These are phyloP conservation scores for Ogataea hybrid DNA, from an alignment of 1,139 yeast species.

Conservation along the genomic window DNA sequence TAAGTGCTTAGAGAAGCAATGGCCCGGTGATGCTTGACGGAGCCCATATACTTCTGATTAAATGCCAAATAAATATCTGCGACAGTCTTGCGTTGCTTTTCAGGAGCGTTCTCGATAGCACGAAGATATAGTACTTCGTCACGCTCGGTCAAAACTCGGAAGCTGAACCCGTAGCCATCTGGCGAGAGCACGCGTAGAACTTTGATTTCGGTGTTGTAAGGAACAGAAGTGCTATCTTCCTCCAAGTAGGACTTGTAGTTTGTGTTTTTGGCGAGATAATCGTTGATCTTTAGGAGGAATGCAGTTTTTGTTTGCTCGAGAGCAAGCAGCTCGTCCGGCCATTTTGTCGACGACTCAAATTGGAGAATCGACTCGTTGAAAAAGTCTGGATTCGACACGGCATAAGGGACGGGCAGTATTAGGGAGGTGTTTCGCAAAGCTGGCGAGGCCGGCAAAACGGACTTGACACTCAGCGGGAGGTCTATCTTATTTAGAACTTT, in stretches of 20 bases:
- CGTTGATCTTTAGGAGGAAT: slow-evolving; percentile 71
- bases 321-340: slow-evolving; percentile 93
- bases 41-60: slow-evolving; percentile 63
- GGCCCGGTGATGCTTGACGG: slow-evolving; percentile 81
- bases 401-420: slow-evolving; percentile 81
- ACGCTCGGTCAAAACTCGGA: slow-evolving; percentile 74
- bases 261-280: slow-evolving; percentile 50
- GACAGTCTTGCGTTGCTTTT: slow-evolving; percentile 55
- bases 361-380: slow-evolving; percentile 79
- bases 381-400: slow-evolving; percentile 72
- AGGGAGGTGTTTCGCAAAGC: slow-evolving; percentile 73
- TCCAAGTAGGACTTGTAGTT: slow-evolving; percentile 56
- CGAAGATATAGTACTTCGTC: slow-evolving; percentile 73
- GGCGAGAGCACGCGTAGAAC: slow-evolving; percentile 71
- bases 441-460: slow-evolving; percentile 70
- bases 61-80: slow-evolving; percentile 66
- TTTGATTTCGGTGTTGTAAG: slow-evolving; percentile 58
- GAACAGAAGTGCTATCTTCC: slow-evolving; percentile 59
- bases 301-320: slow-evolving; percentile 90
- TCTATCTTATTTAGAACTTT: slow-evolving; percentile 47
- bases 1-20: slow-evolving; percentile 69
- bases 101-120: slow-evolving; percentile 60
- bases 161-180: slow-evolving; percentile 80
- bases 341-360: slow-evolving; percentile 84
- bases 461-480: slow-evolving; percentile 70